Base-by-base conservation (phyloP, 495 filamentous ascomycete genomes). In the Gamarada debralockiae region DNA sequence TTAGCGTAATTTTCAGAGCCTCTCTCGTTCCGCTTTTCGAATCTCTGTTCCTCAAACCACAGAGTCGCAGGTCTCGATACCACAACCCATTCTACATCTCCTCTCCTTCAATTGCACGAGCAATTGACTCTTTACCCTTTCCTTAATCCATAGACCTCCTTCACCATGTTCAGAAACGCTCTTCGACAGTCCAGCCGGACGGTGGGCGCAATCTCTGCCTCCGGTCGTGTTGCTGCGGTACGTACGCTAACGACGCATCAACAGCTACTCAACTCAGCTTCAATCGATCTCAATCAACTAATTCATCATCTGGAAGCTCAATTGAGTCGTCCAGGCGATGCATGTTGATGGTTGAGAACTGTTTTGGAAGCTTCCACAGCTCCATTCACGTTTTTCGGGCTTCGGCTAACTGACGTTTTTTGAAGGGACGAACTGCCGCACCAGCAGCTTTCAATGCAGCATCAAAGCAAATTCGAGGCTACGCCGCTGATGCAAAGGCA, bases 91-190 rank as follows among this genome's bases (percentile, higher is more conserved):
- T 47, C 51, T 48, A 45, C 43, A 62, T 56, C 55, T 53, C 61
- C 53, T 43, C 61, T 58, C 56, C 37, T 15, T 64, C 61, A 64
- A 64, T 63, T 64, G 57, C 58, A 27, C 38, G 9, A 22, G 60
- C 62, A 63, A 62, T 65, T 65, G 62, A 58, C 47, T 57, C 51
- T 50, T 57, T 42, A 48, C 48, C 50, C 31, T 54, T 42, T 53
- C 54, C 39, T 58, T 55, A 55, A 54, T 27, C 24, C 62, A 65
- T 37, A 62, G 50, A 62, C 31, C 25, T 3, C 48, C 53, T 39
- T 58, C 73, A 83, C 62, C 72, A 97, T 98, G 93, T 92, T 97
- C 82, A 90, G 91, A 74, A 96, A 89, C 86, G 92, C 92, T 81
- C 80, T 97, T 76, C 83, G 91, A 75, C 91, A 93, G 80, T 91